Evolutionary conservation across 202 grass and related monocot genomes (phyloP).

Genomic region (Musa balbisiana): DNA sequence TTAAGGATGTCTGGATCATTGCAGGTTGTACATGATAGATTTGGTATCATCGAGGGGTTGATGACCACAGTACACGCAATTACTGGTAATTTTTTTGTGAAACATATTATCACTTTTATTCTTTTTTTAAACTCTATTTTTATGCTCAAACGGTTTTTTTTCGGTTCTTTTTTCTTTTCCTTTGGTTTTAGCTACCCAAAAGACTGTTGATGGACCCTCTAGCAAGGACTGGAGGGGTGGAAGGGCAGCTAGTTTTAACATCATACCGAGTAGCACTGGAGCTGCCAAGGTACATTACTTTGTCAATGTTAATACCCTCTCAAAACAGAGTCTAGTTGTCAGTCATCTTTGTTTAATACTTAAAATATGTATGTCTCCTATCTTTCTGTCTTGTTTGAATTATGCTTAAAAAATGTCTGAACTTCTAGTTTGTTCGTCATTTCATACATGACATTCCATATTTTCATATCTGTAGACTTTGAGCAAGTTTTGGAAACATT

Average conservation of each 20-base stretch:
- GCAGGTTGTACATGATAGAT: not conserved
- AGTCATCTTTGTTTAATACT: too few relatives aligned
- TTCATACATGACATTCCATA: too few relatives aligned
- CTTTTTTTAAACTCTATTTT: not conserved
- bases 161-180: not conserved
- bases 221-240: constrained; percentile 4
- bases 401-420: too few relatives aligned
- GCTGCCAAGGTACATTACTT: not conserved
- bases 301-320: not conserved
- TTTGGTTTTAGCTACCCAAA: not conserved
- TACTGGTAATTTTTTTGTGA: not conserved
- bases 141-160: not conserved
- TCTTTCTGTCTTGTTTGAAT: too few relatives aligned
- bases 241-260: constrained; percentile 4
- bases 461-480: too few relatives aligned
- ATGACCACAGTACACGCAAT: not conserved
- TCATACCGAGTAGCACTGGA: not conserved
- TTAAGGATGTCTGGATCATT: not conserved
- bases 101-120: not conserved
- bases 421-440: too few relatives aligned
- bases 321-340: too few relatives aligned
- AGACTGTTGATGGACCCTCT: constrained; percentile 5
- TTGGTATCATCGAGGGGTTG: not conserved
- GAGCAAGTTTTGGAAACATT: too few relatives aligned
- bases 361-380: too few relatives aligned